A percentile compares a stretch with the other conserved stretches of the same genome.
These are phyloP conservation scores for Alternaria triticimaculans DNA, from an alignment of 2,329 filamentous ascomycete species.

Conservation along the genomic window DNA sequence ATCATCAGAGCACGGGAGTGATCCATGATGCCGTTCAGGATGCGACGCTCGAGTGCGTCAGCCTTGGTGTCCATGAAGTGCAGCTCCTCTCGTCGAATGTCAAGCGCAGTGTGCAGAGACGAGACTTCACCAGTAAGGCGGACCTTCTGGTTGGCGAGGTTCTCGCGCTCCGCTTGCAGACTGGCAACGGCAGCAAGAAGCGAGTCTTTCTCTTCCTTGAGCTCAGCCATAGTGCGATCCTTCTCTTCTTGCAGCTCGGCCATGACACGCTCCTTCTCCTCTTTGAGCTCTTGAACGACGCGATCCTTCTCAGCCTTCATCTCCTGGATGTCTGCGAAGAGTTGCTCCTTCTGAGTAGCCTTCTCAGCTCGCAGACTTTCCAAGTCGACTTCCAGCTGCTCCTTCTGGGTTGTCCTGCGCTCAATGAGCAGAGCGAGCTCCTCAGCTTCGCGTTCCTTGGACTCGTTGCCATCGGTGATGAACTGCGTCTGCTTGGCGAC, in stretches of 20 bases:
- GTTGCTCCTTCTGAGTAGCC: constrained; percentile 67
- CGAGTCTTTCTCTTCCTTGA: constrained; percentile 54
- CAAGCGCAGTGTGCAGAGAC: constrained; percentile 86
- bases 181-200: constrained; percentile 61
- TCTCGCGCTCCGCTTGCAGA: constrained; percentile 74
- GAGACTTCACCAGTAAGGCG: constrained; percentile 85
- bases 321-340: constrained; percentile 55
- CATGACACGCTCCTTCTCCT: constrained; percentile 52
- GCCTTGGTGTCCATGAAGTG: constrained; percentile 89
- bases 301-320: constrained; percentile 55
- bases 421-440: constrained; percentile 83
- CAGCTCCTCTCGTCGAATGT: constrained; percentile 88
- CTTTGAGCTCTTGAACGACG: constrained; percentile 44
- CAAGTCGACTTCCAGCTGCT: constrained; percentile 60
- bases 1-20: constrained; percentile 92
- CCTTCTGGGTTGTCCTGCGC: constrained; percentile 71
- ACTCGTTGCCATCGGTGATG: constrained; percentile 78
- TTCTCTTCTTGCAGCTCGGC: constrained; percentile 44
- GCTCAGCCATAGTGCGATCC: constrained; percentile 41
- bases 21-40: constrained; percentile 94
- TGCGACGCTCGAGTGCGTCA: constrained; percentile 86
- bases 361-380: constrained; percentile 57
- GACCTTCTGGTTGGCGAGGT: constrained; percentile 77
- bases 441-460: constrained; percentile 78
- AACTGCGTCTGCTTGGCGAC: constrained; percentile 77